Base-by-base conservation (phyloP, 805 yeast genomes). In the Dipodascus geniculatus region DNA sequence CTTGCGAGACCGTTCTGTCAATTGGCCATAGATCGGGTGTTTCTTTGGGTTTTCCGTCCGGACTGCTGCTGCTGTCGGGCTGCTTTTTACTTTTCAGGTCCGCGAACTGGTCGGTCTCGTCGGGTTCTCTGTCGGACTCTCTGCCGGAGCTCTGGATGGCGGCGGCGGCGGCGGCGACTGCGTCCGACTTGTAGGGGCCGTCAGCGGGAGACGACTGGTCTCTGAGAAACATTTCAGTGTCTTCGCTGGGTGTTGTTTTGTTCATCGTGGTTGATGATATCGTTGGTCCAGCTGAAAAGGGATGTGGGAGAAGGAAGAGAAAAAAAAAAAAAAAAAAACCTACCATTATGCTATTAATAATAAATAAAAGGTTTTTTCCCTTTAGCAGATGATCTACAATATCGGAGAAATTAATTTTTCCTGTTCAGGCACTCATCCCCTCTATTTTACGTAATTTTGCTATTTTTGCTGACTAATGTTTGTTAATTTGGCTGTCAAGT, bases 121-220 rank as follows among this genome's bases (percentile, higher is more conserved):
- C 11, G 33, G 6, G 11, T 6, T 28, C 6, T 28, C 33, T 28
- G 20, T n/a, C 44, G 44, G 20, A 42, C 23, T 28, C 24, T 1
- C 50, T 38, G 31, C 22, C 28, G 23, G 55, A 48, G 31, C 48
- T 44, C 17, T 53, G 54, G 11, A 48, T 50, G 19, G 51, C 51
- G 24, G 54, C 55, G n/a, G 56, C 53, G 23, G 54, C 48, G 1
- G 48, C 50, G 11, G 51, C 6, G 3, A 44, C 28, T 19, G 20
- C 17, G 49, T 33, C 48, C 19, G 50, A 47, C 33, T 19, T 24
- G 23, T 28, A 33, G 49, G 52, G 48, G 22, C 50, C 24, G 20
- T 48, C 53, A 22, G 51, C 38, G n/a, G 24, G 44, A 20, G 52
- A 28, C 8, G 44, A 38, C 44, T 38, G 20, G 19, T 17, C 20